Evolutionary conservation across 768 basidiomycete species (phyloP).

Genomic region (Trichaptum fuscoviolaceum): DNA sequence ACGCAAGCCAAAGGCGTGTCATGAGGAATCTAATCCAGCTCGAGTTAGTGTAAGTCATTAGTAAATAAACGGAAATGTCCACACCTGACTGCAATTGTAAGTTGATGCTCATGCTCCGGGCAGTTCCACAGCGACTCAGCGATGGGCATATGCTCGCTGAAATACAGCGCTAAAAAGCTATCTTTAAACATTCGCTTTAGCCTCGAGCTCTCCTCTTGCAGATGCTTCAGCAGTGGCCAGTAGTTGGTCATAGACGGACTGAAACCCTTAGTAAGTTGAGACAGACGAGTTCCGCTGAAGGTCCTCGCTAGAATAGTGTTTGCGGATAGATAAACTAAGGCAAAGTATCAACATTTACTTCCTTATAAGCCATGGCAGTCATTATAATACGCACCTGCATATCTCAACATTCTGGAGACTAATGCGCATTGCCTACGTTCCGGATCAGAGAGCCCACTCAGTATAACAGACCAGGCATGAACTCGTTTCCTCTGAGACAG

Average conservation of each 20-base stretch:
- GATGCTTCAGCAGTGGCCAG: constrained; percentile 64
- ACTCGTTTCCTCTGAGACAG: constrained; percentile 54
- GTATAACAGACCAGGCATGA: constrained; percentile 43
- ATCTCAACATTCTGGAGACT: constrained; percentile 58
- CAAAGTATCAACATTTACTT: background rate
- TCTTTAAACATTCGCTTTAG: constrained; percentile 35
- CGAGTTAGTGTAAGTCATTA: background rate
- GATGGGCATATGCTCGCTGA: constrained; percentile 30
- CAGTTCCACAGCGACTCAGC: constrained; percentile 49
- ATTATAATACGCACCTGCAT: constrained; percentile 42
- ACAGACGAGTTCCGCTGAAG: constrained; percentile 48
- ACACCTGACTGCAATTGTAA: constrained; percentile 52
- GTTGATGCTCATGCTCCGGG: constrained; percentile 54
- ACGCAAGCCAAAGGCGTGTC: constrained; percentile 56
- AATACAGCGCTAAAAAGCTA: constrained; percentile 46
- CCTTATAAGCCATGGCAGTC: background rate
- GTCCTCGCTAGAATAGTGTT: constrained; percentile 36
- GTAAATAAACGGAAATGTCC: background rate
- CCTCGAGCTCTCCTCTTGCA: constrained; percentile 37
- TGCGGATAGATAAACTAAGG: constrained; percentile 61
- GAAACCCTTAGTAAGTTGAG: constrained; percentile 31
- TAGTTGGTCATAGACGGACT: constrained; percentile 49
- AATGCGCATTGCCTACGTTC: constrained; percentile 43
- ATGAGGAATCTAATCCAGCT: constrained; percentile 46
- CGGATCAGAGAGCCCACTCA: constrained; percentile 40